Conservation (phyloP, 2,329 filamentous ascomycete genomes). For the Penicillium concentricum region DNA sequence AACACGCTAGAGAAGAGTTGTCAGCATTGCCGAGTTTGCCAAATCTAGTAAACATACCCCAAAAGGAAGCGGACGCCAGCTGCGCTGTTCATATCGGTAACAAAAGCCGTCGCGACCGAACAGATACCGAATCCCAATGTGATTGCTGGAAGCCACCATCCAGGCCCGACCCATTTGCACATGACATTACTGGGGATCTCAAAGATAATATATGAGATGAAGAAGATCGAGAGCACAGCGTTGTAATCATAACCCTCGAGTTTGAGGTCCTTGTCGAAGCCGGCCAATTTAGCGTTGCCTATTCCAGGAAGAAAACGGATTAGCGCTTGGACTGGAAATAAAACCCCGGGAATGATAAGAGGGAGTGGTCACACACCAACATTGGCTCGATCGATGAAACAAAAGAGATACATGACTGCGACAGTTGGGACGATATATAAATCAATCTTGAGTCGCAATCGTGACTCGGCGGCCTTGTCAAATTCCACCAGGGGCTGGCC, state of each 20-base stretch:
- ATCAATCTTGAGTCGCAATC: constrained; percentile 64
- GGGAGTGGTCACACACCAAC: constrained; percentile 53
- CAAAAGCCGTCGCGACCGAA: constrained; percentile 66
- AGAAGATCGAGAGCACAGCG: constrained; percentile 65
- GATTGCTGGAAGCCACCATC: constrained; percentile 66
- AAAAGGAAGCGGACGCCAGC: constrained; percentile 67
- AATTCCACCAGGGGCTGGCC: constrained; percentile 54
- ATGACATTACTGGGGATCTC: constrained; percentile 63
- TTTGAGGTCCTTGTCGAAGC: constrained; percentile 61
- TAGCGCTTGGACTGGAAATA: not conserved
- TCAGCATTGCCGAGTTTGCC: not conserved
- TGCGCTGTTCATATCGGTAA: constrained; percentile 52
- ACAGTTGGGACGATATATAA: constrained; percentile 65
- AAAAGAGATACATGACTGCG: constrained; percentile 66
- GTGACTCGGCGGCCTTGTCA: constrained; percentile 57
- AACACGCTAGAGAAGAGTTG: constrained; percentile 47
- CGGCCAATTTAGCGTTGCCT: constrained; percentile 69
- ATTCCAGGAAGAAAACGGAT: not conserved
- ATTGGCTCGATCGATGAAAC: constrained; percentile 73
- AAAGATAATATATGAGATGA: constrained; percentile 70
- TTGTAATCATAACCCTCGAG: constrained; percentile 68
- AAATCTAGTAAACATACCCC: constrained; percentile 32
- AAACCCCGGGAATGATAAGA: not conserved
- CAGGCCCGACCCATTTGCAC: constrained; percentile 70
- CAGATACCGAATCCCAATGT: constrained; percentile 63